phyloP scores from a whole-genome alignment of 1,284 basidiomycete genomes.

The Leucoagaricus sp. region DNA sequence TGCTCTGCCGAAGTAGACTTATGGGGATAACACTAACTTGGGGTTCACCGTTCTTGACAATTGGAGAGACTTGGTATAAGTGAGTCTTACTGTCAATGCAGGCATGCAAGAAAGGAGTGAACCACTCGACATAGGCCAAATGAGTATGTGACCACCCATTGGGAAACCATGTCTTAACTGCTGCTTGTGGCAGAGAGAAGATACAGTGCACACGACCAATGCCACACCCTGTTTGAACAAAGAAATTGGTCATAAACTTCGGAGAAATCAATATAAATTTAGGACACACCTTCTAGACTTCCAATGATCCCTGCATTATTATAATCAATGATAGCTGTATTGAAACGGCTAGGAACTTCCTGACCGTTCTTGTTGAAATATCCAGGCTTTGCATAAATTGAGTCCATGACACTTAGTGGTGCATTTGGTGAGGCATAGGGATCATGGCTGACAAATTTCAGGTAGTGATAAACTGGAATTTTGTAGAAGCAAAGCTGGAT shows the following conservation, averaged over 20 bases:
- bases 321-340: slow-evolving; percentile 23
- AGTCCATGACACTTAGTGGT: not conserved
- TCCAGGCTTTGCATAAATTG: slow-evolving; percentile 15
- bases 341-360: slow-evolving; percentile 22
- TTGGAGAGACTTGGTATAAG: not conserved
- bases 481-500: not conserved
- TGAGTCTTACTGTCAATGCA: not conserved
- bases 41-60: not conserved
- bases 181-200: slow-evolving; percentile 23
- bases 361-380: slow-evolving; percentile 16
- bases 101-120: slow-evolving; percentile 23
- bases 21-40: slow-evolving; percentile 5
- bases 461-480: not conserved
- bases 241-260: not conserved
- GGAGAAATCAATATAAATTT: not conserved
- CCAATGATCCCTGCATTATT: not conserved
- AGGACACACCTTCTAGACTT: not conserved
- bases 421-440: not conserved
- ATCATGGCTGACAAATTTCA: not conserved
- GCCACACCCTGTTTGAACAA: no score
- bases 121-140: slow-evolving; percentile 28
- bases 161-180: slow-evolving; percentile 2
- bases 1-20: not conserved
- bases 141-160: slow-evolving; percentile 9
- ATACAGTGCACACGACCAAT: slow-evolving; percentile 23